phyloP scores from a whole-genome alignment of 768 basidiomycete genomes.

The Tulasnella sp. region DNA sequence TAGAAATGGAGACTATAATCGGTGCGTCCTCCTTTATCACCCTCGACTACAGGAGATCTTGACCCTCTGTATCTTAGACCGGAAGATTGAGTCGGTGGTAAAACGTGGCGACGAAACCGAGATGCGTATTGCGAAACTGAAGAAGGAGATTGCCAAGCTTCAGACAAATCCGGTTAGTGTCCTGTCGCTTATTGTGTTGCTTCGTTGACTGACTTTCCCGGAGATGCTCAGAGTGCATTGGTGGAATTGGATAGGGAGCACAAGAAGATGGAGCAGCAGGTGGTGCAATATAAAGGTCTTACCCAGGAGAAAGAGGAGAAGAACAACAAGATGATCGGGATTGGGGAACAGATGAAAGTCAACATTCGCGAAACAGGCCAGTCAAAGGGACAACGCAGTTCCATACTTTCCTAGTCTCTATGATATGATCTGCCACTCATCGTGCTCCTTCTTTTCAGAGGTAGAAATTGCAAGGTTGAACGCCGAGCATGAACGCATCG shows the following conservation, averaged over 20 bases:
- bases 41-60: not conserved
- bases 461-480: constrained; percentile 52
- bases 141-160: constrained; percentile 36
- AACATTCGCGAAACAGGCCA: constrained; percentile 40
- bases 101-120: constrained; percentile 15
- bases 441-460: constrained; percentile 31
- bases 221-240: not conserved
- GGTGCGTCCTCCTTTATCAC: not conserved
- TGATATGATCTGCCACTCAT: constrained; percentile 10
- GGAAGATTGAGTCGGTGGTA: constrained; percentile 3
- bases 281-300: constrained; percentile 63
- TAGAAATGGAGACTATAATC: constrained; percentile 42
- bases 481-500: constrained; percentile 51
- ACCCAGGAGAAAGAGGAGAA: constrained; percentile 44
- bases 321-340: constrained; percentile 14
- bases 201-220: constrained; percentile 27
- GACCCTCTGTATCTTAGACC: not conserved
- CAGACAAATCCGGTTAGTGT: constrained; percentile 26
- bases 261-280: constrained; percentile 54
- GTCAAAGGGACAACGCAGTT: constrained; percentile 3
- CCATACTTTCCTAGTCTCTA: constrained; percentile 16
- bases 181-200: not conserved
- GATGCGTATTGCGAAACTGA: constrained; percentile 23
- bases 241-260: constrained; percentile 44
- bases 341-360: constrained; percentile 35